Base-by-base conservation (phyloP, 129 eudicot genomes). In the Glebionis coronaria region DNA sequence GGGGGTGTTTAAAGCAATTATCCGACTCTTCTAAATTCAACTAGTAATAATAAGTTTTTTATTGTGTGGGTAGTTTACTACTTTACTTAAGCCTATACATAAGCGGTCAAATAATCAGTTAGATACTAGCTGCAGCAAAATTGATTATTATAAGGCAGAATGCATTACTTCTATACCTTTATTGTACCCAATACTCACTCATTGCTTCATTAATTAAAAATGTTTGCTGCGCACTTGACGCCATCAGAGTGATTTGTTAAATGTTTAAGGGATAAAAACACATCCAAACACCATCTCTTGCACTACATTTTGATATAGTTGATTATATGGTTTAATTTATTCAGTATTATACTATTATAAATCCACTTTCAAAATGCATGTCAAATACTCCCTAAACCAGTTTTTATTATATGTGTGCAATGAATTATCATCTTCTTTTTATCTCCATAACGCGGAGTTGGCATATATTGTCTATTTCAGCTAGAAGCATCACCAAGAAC, bases 401-500 rank as follows among this genome's bases (percentile, higher is more conserved):
- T 58, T 49, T 49, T 3, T 12, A 25, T 55, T 9, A 5, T 16
- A 4, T 44, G 5, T 53, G n/a, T 66, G 40, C 61, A 31, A 65
- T 55, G 44, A 49, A 5, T 53, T 51, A 60, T 16, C 58, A 64
- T 19, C 52, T 46, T 61, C 54, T 3, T 49, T 13, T 35, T 38
- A 49, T 12, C 29, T 45, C 14, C 69, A 56, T 74, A 44, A 76
- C 21, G 49, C 38, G 38, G 42, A 68, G 42, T 55, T 44, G 50
- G 20, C 62, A 20, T 21, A 64, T n/a, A 46, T 21, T 73, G 55
- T 55, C 54, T 46, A 40, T 75, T 69, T 70, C 72, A 80, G 86
- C 61, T 73, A 55, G 80, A 50, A 65, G 65, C 52, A 53, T 66
- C 72, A 35, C 61, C 38, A 40, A 31, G 44, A 57, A 29, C 65